Conservation (phyloP, 164 flowering plant genomes). For the Pachysandra terminalis region DNA sequence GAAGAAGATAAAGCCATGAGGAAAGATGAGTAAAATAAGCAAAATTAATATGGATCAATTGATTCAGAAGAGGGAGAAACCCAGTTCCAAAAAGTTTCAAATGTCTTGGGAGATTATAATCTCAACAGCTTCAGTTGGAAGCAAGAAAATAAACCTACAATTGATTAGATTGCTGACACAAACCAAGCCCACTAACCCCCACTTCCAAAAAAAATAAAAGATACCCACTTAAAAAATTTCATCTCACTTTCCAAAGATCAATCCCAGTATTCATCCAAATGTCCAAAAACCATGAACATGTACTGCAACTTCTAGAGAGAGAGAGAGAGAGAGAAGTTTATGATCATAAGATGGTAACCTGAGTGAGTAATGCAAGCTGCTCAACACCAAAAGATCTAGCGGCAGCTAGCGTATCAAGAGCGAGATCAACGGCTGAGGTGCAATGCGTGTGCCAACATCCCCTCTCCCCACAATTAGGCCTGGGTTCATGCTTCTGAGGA, state of each 20-base stretch:
- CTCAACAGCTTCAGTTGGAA: constrained; percentile 4
- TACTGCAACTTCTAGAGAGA: too few species aligned
- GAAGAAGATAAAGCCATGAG: too few species aligned
- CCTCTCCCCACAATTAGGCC: constrained; percentile 92
- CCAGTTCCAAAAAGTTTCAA: not conserved
- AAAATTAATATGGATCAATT: not conserved
- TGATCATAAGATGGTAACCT: constrained; percentile 38
- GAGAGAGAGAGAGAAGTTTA: not conserved
- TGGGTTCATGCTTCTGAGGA: constrained; percentile 93
- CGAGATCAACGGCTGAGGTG: constrained; percentile 97
- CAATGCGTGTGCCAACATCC: constrained; percentile 99
- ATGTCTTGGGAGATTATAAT: constrained; percentile 9
- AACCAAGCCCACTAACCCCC: constrained; percentile 14
- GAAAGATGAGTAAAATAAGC: not conserved
- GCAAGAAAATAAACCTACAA: not conserved
- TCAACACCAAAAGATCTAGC: constrained; percentile 94
- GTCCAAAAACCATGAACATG: constrained; percentile 12
- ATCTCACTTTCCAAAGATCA: too few species aligned
- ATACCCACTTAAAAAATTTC: too few species aligned
- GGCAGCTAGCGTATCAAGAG: constrained; percentile 93
- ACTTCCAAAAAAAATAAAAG: constrained; percentile 10
- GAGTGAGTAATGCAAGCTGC: constrained; percentile 91
- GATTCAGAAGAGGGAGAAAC: not conserved
- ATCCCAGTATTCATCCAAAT: constrained; percentile 4
- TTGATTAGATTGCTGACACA: not conserved